phyloP scores from a whole-genome alignment of 441 rosid genomes.

The Aquilaria agallochum region DNA sequence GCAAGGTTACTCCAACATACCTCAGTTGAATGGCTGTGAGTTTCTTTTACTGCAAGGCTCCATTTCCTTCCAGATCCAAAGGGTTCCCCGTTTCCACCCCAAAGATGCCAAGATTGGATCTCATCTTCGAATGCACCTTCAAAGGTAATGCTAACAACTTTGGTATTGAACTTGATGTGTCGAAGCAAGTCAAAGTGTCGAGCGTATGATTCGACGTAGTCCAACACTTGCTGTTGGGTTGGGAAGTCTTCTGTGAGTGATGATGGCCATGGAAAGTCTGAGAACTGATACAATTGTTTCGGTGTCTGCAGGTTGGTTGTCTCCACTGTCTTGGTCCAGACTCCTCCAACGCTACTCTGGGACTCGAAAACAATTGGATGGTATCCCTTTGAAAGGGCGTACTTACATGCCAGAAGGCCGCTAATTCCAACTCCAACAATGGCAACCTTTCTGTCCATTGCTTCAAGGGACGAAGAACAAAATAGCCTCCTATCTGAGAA shows the following conservation, averaged over 20 bases:
- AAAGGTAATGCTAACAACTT: slow-evolving; percentile 25
- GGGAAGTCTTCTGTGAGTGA: slow-evolving; percentile 31
- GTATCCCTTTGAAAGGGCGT: slow-evolving; percentile 35
- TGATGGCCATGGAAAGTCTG: slow-evolving; percentile 47
- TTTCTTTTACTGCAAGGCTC: slow-evolving; percentile 21
- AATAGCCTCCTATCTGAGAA: no score
- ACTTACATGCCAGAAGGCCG: slow-evolving; percentile 50
- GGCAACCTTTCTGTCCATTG: slow-evolving; percentile 23
- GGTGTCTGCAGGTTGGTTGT: slow-evolving; percentile 47
- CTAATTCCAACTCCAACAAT: slow-evolving; percentile 48
- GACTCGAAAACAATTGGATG: slow-evolving; percentile 43
- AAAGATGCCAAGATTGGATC: slow-evolving; percentile 23
- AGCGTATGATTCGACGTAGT: slow-evolving; percentile 32
- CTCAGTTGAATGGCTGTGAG: slow-evolving; percentile 13
- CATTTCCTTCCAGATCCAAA: slow-evolving; percentile 28
- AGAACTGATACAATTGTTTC: slow-evolving; percentile 32
- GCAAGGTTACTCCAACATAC: slow-evolving; percentile 1
- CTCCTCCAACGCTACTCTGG: slow-evolving; percentile 28
- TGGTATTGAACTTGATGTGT: slow-evolving; percentile 31
- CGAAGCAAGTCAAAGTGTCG: slow-evolving; percentile 24
- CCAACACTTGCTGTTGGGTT: slow-evolving; percentile 24
- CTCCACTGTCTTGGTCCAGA: slow-evolving; percentile 33
- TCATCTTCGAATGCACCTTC: slow-evolving; percentile 18
- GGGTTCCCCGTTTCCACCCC: slow-evolving; percentile 35
- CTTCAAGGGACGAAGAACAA: no score